A percentile compares a stretch with the other conserved stretches of the same genome.
phyloP scores from a whole-genome alignment of 192 early-diverging fungal genomes.

The Pilobolus umbonatus region DNA sequence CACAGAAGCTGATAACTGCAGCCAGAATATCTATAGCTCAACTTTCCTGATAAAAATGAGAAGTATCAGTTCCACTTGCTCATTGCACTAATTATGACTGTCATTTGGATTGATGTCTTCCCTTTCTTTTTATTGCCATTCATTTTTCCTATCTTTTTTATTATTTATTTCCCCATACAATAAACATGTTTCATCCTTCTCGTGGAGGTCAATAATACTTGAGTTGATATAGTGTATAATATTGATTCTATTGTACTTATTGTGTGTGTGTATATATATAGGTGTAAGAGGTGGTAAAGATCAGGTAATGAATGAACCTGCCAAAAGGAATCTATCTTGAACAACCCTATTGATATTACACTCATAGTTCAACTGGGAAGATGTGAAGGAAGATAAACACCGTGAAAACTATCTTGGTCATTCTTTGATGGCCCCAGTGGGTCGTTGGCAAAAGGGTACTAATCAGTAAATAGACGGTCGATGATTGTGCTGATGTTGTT shows the following conservation, averaged over 20 bases:
- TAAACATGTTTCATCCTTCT: conserved; percentile 31
- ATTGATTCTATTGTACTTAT: neutral
- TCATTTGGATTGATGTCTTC: too few species aligned
- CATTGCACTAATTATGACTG: too few species aligned
- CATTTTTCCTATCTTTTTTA: conserved; percentile 5
- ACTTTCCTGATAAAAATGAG: too few species aligned
- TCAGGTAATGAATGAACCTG: conserved; percentile 15
- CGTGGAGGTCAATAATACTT: conserved; percentile 22
- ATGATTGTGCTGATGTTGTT: conserved; percentile 4
- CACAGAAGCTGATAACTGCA: too few species aligned
- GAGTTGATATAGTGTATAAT: neutral
- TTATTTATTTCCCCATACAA: neutral
- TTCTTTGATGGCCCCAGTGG: conserved; percentile 73
- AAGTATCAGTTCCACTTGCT: too few species aligned
- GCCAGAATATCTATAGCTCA: too few species aligned
- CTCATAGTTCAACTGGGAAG: conserved; percentile 53
- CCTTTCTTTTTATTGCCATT: neutral
- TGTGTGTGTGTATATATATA: neutral
- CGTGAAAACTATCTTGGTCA: conserved; percentile 85
- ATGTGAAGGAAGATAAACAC: conserved; percentile 63
- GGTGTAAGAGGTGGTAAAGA: conserved; percentile 35
- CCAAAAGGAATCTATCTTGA: neutral
- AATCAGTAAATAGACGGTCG: neutral
- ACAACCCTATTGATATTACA: neutral
- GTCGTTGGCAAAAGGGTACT: conserved; percentile 68